phyloP scores from a whole-genome alignment of 1,284 basidiomycete species.

The Cystobasidiaceae sp. region DNA sequence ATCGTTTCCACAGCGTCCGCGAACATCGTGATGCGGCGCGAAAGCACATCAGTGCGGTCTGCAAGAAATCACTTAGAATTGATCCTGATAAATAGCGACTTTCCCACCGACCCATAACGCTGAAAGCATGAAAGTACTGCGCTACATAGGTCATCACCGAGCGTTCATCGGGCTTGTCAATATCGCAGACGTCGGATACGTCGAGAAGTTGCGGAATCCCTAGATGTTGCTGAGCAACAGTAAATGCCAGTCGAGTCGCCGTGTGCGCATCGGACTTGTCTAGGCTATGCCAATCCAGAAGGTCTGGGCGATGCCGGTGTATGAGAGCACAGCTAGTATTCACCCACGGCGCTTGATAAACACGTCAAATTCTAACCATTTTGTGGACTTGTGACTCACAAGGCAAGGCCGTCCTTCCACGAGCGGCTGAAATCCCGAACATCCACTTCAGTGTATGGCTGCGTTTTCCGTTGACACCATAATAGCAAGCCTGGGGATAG shows the following conservation, averaged over 20 bases:
- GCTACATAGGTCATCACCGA: slow-evolving; percentile 95
- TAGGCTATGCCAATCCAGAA: slow-evolving; percentile 79
- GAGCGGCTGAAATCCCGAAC: slow-evolving; percentile 88
- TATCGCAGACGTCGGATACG: slow-evolving; percentile 92
- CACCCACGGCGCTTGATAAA: neutral
- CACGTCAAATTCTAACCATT: neutral
- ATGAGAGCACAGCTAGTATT: slow-evolving; percentile 80
- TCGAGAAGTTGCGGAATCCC: slow-evolving; percentile 93
- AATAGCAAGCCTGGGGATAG: slow-evolving; percentile 64
- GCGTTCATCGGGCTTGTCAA: slow-evolving; percentile 80
- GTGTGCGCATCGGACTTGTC: slow-evolving; percentile 69
- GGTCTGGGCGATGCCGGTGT: slow-evolving; percentile 90
- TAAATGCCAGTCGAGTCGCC: slow-evolving; percentile 80
- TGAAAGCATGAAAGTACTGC: slow-evolving; percentile 96
- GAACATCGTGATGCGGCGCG: slow-evolving; percentile 89
- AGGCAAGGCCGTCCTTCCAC: slow-evolving; percentile 89
- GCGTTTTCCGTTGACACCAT: slow-evolving; percentile 97
- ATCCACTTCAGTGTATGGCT: slow-evolving; percentile 81
- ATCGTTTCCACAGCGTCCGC: slow-evolving; percentile 88
- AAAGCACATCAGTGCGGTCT: slow-evolving; percentile 94
- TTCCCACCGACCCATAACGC: slow-evolving; percentile 95
- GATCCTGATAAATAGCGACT: too few relatives aligned
- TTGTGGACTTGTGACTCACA: slow-evolving; percentile 59
- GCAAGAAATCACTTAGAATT: too few relatives aligned
- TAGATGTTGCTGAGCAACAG: slow-evolving; percentile 75